These are phyloP conservation scores for Rugonectria rugulosa DNA, from an alignment of 2,329 filamentous ascomycete species.

Conservation along the genomic window DNA sequence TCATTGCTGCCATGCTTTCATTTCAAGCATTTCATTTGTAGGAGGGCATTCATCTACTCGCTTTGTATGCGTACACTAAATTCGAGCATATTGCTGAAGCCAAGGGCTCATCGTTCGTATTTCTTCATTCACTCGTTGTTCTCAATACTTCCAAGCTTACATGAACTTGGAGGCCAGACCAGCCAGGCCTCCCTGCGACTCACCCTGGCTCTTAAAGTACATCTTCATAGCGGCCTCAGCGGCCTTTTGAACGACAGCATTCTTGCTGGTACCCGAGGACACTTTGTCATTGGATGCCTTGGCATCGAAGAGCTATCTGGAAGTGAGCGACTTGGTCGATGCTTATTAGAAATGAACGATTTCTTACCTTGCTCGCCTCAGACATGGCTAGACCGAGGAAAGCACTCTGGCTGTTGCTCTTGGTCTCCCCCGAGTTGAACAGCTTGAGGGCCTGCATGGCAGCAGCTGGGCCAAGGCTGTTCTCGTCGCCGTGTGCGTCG, in stretches of 20 bases:
- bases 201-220: slow-evolving; percentile 80
- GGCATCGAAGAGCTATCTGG: slow-evolving; percentile 65
- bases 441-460: slow-evolving; percentile 84
- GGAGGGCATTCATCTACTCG: neutral
- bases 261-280: slow-evolving; percentile 72
- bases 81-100: too few species aligned
- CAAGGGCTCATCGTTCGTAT: too few species aligned
- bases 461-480: slow-evolving; percentile 73
- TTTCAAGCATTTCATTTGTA: neutral
- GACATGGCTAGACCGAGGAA: slow-evolving; percentile 88
- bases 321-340: slow-evolving; percentile 14
- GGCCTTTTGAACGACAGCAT: slow-evolving; percentile 79
- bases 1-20: neutral
- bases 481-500: slow-evolving; percentile 50
- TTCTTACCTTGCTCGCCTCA: slow-evolving; percentile 77
- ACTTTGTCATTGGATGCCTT: slow-evolving; percentile 63
- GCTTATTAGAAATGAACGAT: neutral
- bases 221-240: slow-evolving; percentile 90
- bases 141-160: neutral
- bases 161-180: slow-evolving; percentile 59
- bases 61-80: neutral
- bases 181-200: slow-evolving; percentile 52
- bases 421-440: slow-evolving; percentile 68
- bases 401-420: slow-evolving; percentile 71
- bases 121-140: neutral